These are phyloP conservation scores for Plectosphaerella sp. DNA, from an alignment of 2,329 filamentous ascomycete genomes.

Conservation along the genomic window DNA sequence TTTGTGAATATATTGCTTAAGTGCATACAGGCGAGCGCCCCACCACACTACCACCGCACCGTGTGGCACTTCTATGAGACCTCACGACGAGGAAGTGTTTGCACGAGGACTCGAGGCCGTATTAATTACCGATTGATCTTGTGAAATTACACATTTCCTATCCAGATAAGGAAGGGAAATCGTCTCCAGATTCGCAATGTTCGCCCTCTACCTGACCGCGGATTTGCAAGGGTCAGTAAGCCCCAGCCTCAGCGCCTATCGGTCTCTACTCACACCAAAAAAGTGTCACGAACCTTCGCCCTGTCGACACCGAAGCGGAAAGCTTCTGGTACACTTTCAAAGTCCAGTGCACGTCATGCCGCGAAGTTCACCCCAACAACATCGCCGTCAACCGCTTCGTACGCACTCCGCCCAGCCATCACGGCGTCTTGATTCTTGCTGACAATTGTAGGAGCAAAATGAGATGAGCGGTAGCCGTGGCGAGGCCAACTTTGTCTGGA, in stretches of 20 bases:
- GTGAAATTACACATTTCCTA: no score
- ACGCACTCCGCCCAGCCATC: conserved; percentile 26
- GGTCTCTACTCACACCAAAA: not conserved
- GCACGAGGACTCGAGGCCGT: no score
- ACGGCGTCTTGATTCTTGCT: not conserved
- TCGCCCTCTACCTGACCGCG: conserved; percentile 61
- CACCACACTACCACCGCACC: no score
- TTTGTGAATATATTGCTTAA: no score
- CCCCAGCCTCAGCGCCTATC: not conserved
- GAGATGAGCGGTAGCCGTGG: conserved; percentile 90
- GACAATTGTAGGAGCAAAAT: conserved; percentile 64
- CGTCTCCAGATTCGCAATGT: conserved; percentile 41
- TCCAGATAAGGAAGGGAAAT: no score
- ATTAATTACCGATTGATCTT: no score
- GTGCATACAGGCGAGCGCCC: no score
- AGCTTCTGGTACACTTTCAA: conserved; percentile 98
- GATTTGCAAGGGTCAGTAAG: conserved; percentile 61
- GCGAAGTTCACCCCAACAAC: conserved; percentile 83
- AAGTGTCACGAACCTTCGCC: conserved; percentile 87
- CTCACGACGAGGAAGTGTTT: no score
- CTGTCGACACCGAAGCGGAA: conserved; percentile 72
- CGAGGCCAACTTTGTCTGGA: conserved; percentile 99
- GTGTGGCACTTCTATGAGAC: no score
- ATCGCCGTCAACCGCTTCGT: conserved; percentile 88
- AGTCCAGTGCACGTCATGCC: conserved; percentile 96